phyloP scores from a whole-genome alignment of 1,284 basidiomycete genomes.

The Ganoderma lucidum region DNA sequence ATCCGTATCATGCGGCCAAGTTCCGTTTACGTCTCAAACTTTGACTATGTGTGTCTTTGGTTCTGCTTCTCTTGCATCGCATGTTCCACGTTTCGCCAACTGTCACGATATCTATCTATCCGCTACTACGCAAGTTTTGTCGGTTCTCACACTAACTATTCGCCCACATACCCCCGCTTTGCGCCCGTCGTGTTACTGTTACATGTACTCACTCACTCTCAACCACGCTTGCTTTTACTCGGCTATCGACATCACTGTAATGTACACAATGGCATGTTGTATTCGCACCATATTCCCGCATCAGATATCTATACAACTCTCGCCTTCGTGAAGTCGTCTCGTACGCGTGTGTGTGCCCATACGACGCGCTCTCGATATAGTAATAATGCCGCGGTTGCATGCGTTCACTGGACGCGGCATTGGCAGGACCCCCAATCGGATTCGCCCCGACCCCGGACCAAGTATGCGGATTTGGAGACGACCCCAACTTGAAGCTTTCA shows the following conservation, averaged over 20 bases:
- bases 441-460: not conserved
- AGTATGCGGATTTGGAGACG: too few relatives aligned
- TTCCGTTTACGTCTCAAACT: not conserved
- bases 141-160: not conserved
- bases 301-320: not conserved
- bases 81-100: not conserved
- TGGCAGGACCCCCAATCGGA: not conserved
- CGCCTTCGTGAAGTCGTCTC: not conserved
- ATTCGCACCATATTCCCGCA: not conserved
- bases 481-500: too few relatives aligned
- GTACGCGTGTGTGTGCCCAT: not conserved
- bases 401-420: not conserved
- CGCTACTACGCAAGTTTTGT: not conserved
- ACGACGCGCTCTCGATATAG: not conserved
- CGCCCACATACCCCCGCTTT: slow-evolving; percentile 10
- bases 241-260: not conserved
- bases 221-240: slow-evolving; percentile 1
- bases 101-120: slow-evolving; percentile 2
- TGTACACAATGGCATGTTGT: slow-evolving; percentile 2
- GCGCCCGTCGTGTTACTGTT: not conserved
- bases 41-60: not conserved
- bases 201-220: not conserved
- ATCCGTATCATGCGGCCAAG: not conserved
- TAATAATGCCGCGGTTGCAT: too few relatives aligned
- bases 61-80: slow-evolving; percentile 6